Evolutionary conservation across 371 early-diverging fungal genomes (phyloP).

Genomic region (Synchytrium microbalum): DNA sequence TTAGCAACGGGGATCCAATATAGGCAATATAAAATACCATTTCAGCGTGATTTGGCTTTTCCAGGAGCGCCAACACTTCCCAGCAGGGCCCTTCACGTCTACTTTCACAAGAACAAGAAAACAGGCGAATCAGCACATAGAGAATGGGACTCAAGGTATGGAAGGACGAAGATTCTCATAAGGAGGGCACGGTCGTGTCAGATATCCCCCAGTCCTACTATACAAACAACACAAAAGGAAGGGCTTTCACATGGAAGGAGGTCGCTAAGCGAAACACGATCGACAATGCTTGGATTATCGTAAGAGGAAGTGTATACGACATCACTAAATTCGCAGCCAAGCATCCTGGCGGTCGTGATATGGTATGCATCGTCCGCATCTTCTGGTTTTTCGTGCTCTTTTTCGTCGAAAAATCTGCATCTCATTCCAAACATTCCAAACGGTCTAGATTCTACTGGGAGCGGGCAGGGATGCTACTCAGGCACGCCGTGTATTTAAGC

Average conservation of each 20-base stretch:
- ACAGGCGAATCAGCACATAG: too few species aligned
- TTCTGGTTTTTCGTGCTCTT: neutral
- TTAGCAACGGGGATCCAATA: too few species aligned
- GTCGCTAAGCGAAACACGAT: constrained; percentile 24
- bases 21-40: too few species aligned
- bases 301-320: constrained; percentile 54
- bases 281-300: constrained; percentile 25
- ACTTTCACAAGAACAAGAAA: too few species aligned
- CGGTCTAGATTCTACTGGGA: constrained; percentile 40
- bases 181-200: too few species aligned
- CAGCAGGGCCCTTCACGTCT: too few species aligned
- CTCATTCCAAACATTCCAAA: too few species aligned
- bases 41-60: too few species aligned
- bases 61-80: too few species aligned
- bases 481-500: too few species aligned
- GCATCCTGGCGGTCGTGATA: constrained; percentile 68
- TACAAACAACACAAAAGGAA: neutral
- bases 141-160: too few species aligned
- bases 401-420: neutral
- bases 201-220: neutral
- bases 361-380: constrained; percentile 10
- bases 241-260: constrained; percentile 17
- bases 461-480: constrained; percentile 58
- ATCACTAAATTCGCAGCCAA: constrained; percentile 68
- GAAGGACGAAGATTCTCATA: too few species aligned